phyloP scores from a whole-genome alignment of 805 yeast species.

The Pichia deserticola region DNA sequence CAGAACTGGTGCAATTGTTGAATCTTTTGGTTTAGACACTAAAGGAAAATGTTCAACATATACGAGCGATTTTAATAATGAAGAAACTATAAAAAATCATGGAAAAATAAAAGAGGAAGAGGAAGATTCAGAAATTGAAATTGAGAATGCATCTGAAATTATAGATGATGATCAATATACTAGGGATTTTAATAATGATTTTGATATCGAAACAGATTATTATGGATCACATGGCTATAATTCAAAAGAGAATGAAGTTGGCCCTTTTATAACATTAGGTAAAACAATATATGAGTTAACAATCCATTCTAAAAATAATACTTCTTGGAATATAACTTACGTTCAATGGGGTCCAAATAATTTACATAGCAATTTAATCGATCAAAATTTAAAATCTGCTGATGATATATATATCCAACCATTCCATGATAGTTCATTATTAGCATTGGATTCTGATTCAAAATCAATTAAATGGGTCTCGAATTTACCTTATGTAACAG shows the following conservation, averaged over 20 bases:
- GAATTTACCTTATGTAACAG: conserved; percentile 61
- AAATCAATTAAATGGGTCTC: conserved; percentile 77
- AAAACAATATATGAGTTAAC: conserved; percentile 64
- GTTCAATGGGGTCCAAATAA: conserved; percentile 91
- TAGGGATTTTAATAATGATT: conserved; percentile 4
- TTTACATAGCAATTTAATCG: conserved; percentile 48
- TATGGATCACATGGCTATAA: conserved; percentile 3
- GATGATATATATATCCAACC: conserved; percentile 81
- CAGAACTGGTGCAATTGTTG: conserved; percentile 62
- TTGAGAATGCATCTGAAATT: no score
- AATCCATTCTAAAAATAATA: conserved; percentile 66
- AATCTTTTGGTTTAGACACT: conserved; percentile 44
- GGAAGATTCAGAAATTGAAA: no score
- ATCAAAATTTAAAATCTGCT: conserved; percentile 45
- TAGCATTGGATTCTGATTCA: conserved; percentile 65
- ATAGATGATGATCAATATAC: not conserved
- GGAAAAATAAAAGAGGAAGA: no score
- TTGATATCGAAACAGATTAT: conserved; percentile 4
- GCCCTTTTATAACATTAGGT: conserved; percentile 48
- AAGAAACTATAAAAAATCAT: not conserved
- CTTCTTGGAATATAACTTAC: conserved; percentile 80
- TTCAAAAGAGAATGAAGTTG: conserved; percentile 14
- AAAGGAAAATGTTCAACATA: not conserved
- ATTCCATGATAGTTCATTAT: conserved; percentile 67
- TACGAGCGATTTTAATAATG: conserved; percentile 3